These are phyloP conservation scores for Mortierella sp. DNA, from an alignment of 371 early-diverging fungal species.

Conservation along the genomic window DNA sequence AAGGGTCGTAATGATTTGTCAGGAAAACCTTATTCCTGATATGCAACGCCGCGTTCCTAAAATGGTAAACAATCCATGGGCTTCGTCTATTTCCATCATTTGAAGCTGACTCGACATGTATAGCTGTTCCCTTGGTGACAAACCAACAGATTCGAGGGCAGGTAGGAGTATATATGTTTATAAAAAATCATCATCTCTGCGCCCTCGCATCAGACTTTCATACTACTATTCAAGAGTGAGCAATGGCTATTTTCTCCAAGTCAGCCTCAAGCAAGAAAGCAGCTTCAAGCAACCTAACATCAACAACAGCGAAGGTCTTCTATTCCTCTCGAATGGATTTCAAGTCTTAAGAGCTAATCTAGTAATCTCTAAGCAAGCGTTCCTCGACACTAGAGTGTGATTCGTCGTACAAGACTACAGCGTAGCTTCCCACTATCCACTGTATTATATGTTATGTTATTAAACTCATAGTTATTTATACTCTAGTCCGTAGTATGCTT, in stretches of 20 bases:
- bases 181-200: too few relatives aligned
- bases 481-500: too few relatives aligned
- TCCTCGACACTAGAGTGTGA: background rate
- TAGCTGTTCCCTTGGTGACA: background rate
- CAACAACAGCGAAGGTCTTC: background rate
- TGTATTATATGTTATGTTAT: too few relatives aligned
- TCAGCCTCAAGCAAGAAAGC: background rate
- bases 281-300: background rate
- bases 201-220: too few relatives aligned
- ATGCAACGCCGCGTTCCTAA: background rate
- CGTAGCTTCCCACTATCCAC: background rate
- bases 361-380: background rate
- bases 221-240: too few relatives aligned
- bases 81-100: background rate
- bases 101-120: background rate
- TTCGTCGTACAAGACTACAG: background rate
- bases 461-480: too few relatives aligned
- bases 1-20: background rate
- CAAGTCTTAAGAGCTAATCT: background rate
- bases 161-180: too few relatives aligned
- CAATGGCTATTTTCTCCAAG: conserved; percentile 2
- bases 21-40: background rate
- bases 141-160: background rate
- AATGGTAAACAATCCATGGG: background rate
- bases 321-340: background rate